Conservation (phyloP, 768 basidiomycete species). For the Suillus tomentosus region DNA sequence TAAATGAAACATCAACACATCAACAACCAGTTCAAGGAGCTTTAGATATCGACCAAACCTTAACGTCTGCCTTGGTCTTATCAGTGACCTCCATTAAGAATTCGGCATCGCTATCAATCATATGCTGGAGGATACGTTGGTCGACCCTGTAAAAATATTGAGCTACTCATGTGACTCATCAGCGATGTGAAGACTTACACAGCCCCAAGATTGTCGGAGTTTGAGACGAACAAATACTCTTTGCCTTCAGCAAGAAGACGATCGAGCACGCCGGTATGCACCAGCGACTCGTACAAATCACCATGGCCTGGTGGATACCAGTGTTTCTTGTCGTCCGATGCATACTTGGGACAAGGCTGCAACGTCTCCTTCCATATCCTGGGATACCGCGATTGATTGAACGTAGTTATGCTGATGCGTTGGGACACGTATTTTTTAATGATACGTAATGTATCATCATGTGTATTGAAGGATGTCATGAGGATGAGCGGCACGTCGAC, state of each 20-base stretch:
- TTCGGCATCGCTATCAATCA: slow-evolving; percentile 80
- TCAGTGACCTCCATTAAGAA: slow-evolving; percentile 96
- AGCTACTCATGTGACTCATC: slow-evolving; percentile 8
- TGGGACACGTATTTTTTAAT: slow-evolving; percentile 97
- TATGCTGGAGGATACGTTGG: slow-evolving; percentile 81
- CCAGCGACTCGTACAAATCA: slow-evolving; percentile 90
- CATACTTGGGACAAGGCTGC: slow-evolving; percentile 77
- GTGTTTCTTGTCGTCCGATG: slow-evolving; percentile 81
- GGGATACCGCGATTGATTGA: slow-evolving; percentile 94
- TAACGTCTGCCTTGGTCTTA: slow-evolving; percentile 89
- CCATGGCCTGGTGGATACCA: slow-evolving; percentile 99
- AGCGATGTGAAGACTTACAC: slow-evolving; percentile 51
- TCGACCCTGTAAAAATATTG: slow-evolving; percentile 56
- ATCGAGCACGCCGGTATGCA: slow-evolving; percentile 89
- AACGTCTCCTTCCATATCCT: slow-evolving; percentile 89
- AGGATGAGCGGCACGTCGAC: slow-evolving; percentile 96
- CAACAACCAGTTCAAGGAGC: neutral
- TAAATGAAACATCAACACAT: neutral
- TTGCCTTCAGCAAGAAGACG: slow-evolving; percentile 89
- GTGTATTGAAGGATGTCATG: slow-evolving; percentile 99
- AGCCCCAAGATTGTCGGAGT: slow-evolving; percentile 95
- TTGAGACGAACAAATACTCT: slow-evolving; percentile 96
- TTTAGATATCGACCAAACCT: slow-evolving; percentile 30
- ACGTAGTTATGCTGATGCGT: slow-evolving; percentile 88
- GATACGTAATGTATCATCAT: slow-evolving; percentile 93